Evolutionary conservation across 176 grass and related monocot species (phyloP).

Genomic region (Raddia distichophylla): DNA sequence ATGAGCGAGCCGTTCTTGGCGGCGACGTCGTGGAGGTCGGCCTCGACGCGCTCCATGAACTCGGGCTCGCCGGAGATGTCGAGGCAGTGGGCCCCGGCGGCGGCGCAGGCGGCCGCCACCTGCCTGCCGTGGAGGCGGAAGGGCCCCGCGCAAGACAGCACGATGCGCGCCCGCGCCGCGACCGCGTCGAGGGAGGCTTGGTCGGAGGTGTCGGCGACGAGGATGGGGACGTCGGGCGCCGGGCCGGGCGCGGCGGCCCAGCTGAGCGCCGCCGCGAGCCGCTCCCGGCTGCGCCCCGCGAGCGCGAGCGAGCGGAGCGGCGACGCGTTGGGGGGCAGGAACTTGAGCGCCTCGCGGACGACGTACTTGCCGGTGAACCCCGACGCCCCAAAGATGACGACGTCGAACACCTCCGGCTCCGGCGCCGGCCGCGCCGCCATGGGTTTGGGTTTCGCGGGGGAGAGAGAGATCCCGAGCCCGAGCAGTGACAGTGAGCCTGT

Average conservation of each 20-base stretch:
- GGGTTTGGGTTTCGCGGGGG: background rate
- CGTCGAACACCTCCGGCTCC: slow-evolving; percentile 60
- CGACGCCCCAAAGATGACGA: slow-evolving; percentile 88
- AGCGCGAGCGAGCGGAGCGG: slow-evolving; percentile 67
- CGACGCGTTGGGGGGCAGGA: slow-evolving; percentile 45
- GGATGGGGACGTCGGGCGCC: slow-evolving; percentile 49
- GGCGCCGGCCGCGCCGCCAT: slow-evolving; percentile 30
- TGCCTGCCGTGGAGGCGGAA: slow-evolving; percentile 69
- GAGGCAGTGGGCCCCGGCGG: slow-evolving; percentile 69
- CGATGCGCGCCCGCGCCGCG: slow-evolving; percentile 48
- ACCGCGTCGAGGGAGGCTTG: slow-evolving; percentile 62
- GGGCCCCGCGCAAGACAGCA: slow-evolving; percentile 75
- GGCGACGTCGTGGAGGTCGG: slow-evolving; percentile 60
- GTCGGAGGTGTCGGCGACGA: slow-evolving; percentile 73
- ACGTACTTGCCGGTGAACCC: slow-evolving; percentile 94
- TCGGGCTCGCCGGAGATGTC: slow-evolving; percentile 89
- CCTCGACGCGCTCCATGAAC: slow-evolving; percentile 86
- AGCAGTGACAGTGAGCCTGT: background rate
- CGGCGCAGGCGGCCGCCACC: slow-evolving; percentile 64
- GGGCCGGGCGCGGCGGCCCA: slow-evolving; percentile 53
- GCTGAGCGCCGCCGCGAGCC: slow-evolving; percentile 58
- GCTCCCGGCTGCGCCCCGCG: slow-evolving; percentile 64
- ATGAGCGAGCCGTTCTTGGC: slow-evolving; percentile 58
- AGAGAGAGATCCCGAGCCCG: background rate
- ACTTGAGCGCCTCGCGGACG: slow-evolving; percentile 80